phyloP scores from a whole-genome alignment of 140 eudicot species.

The Oenanthe javanica region DNA sequence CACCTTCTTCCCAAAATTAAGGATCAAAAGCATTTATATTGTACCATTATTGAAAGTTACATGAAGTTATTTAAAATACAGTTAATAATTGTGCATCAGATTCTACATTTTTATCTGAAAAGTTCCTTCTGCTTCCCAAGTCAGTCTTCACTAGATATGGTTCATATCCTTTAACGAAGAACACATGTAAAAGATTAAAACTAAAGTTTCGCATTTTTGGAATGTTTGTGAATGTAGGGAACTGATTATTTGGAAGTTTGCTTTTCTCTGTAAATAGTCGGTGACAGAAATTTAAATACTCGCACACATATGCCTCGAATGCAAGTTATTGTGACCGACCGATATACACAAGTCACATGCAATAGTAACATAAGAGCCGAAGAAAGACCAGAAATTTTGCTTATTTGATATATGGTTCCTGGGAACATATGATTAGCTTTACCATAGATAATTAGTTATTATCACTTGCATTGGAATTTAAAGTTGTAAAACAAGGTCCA shows the following conservation, averaged over 20 bases:
- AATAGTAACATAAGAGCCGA: too few species aligned
- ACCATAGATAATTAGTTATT: not conserved
- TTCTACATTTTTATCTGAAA: not conserved
- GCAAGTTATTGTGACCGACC: too few species aligned
- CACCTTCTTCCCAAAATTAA: not conserved
- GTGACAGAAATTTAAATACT: not conserved
- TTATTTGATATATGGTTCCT: too few species aligned
- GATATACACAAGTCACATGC: not conserved
- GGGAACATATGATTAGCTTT: not conserved
- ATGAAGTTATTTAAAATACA: not conserved
- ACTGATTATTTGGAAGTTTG: not conserved
- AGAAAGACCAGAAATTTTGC: too few species aligned
- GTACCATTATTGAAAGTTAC: not conserved
- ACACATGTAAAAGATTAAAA: not conserved
- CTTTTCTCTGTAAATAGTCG: not conserved
- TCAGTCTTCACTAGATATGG: not conserved
- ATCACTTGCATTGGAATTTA: not conserved
- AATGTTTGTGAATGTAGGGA: not conserved
- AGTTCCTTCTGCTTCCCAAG: not conserved
- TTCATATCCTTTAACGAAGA: not conserved
- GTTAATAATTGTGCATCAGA: not conserved
- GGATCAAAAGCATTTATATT: not conserved
- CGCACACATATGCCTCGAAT: not conserved
- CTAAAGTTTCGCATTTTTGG: not conserved
- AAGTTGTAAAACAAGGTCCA: not conserved